Percentiles rank a stretch among this genome's conserved stretches.
These are phyloP conservation scores for Talaromyces sp. DNA, from an alignment of 2,329 filamentous ascomycete genomes.

Conservation along the genomic window DNA sequence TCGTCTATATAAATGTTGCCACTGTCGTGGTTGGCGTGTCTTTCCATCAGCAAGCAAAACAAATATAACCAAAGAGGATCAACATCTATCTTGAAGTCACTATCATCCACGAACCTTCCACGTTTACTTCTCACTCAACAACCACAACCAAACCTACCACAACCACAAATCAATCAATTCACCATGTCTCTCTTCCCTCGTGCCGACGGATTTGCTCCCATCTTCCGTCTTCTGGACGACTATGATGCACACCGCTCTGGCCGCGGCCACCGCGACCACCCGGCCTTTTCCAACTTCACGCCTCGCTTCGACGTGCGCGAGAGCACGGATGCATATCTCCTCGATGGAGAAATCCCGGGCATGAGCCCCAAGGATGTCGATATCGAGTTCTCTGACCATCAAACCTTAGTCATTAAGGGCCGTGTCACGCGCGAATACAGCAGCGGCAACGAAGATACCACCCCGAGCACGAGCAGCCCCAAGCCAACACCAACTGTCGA, in stretches of 20 bases:
- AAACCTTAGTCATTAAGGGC: slow-evolving; percentile 36
- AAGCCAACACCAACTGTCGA: slow-evolving; percentile 9
- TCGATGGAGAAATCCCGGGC: slow-evolving; percentile 41
- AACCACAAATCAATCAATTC: too few species aligned
- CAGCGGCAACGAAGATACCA: slow-evolving; percentile 1
- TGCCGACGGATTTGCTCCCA: slow-evolving; percentile 26
- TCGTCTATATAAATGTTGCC: too few species aligned
- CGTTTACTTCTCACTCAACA: too few species aligned
- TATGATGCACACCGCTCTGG: slow-evolving; percentile 19
- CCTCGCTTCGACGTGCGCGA: slow-evolving; percentile 40
- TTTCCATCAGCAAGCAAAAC: too few species aligned
- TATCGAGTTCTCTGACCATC: slow-evolving; percentile 37
- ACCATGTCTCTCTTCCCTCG: slow-evolving; percentile 11
- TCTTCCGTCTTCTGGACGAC: slow-evolving; percentile 36
- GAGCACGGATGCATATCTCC: slow-evolving; percentile 31
- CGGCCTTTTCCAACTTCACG: slow-evolving; percentile 21
- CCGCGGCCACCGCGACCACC: slow-evolving; percentile 12
- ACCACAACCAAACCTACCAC: too few species aligned
- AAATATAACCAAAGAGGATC: too few species aligned
- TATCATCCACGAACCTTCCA: too few species aligned
- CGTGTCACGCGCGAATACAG: slow-evolving; percentile 24
- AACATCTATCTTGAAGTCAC: too few species aligned
- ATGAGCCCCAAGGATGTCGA: slow-evolving; percentile 36
- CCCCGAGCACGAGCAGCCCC: background rate
- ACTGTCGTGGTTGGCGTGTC: too few species aligned